Evolutionary conservation across 352 stramenopile genomes (phyloP).

Genomic region (Sclerospora graminicola): DNA sequence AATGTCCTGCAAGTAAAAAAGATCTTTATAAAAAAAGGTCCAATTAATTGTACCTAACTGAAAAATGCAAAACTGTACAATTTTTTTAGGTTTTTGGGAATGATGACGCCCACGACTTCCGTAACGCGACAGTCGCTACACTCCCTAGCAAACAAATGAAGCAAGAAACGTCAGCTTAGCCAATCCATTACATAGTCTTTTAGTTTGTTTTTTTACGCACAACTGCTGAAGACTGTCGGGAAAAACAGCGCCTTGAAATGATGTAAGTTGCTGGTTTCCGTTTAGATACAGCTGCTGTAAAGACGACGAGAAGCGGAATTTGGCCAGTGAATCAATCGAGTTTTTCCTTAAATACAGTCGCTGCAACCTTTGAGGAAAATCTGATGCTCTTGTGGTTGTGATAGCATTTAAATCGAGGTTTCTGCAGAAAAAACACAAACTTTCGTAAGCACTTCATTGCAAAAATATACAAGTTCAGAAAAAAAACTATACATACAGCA

Average conservation of each 20-base stretch:
- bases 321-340: slow-evolving; percentile 20
- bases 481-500: slow-evolving; percentile 10
- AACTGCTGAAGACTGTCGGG: slow-evolving; percentile 29
- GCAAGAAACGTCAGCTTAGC: no score
- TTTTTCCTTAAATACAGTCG: slow-evolving; percentile 24
- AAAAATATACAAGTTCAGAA: no score
- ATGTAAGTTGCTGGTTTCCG: slow-evolving; percentile 31
- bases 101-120: slow-evolving; percentile 15
- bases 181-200: no score
- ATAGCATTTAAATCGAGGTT: slow-evolving; percentile 19
- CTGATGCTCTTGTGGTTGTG: slow-evolving; percentile 7
- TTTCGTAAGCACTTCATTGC: no score
- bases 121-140: slow-evolving; percentile 23
- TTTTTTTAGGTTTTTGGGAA: slow-evolving; percentile 24
- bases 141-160: slow-evolving; percentile 2
- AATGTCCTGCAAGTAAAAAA: slow-evolving; percentile 9
- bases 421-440: slow-evolving; percentile 3
- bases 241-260: slow-evolving; percentile 31
- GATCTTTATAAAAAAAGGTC: neutral
- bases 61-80: slow-evolving; percentile 16
- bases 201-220: slow-evolving; percentile 3
- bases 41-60: neutral
- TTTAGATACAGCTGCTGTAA: slow-evolving; percentile 26
- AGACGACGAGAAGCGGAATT: slow-evolving; percentile 17
- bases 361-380: slow-evolving; percentile 16